Evolutionary conservation across 805 yeast species (phyloP).

Genomic region (Schizosaccharomyces octosporus): DNA sequence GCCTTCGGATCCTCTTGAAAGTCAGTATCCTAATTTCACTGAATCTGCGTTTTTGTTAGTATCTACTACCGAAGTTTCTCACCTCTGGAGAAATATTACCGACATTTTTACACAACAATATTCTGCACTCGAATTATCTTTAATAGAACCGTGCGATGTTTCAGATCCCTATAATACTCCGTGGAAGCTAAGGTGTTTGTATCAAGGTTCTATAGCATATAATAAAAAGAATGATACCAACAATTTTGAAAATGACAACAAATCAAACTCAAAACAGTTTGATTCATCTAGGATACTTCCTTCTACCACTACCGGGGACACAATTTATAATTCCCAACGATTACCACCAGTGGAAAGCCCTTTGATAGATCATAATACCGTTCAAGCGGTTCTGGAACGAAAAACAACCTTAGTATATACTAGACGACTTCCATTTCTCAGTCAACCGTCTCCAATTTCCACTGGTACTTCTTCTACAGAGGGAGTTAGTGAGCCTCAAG

Average conservation of each 20-base stretch:
- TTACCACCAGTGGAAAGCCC: background rate
- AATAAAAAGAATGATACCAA: background rate
- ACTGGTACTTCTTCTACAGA: too few species aligned
- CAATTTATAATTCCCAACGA: background rate
- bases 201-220: background rate
- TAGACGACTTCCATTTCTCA: too few species aligned
- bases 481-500: too few species aligned
- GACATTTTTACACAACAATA: slow-evolving; percentile 10
- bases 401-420: background rate
- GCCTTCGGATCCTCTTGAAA: too few species aligned
- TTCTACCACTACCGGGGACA: background rate
- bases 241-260: background rate
- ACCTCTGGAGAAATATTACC: slow-evolving; percentile 11
- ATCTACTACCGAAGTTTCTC: slow-evolving; percentile 9
- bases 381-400: background rate
- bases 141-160: slow-evolving; percentile 12
- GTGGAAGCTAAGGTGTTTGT: slow-evolving; percentile 13
- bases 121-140: slow-evolving; percentile 12
- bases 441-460: too few species aligned
- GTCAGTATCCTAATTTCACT: background rate
- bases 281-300: slow-evolving; percentile 6
- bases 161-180: slow-evolving; percentile 14
- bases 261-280: too few species aligned
- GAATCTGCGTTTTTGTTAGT: background rate
- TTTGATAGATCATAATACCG: background rate